phyloP scores from a whole-genome alignment of 768 basidiomycete species.

The Gloeopeniophorella convolvens region DNA sequence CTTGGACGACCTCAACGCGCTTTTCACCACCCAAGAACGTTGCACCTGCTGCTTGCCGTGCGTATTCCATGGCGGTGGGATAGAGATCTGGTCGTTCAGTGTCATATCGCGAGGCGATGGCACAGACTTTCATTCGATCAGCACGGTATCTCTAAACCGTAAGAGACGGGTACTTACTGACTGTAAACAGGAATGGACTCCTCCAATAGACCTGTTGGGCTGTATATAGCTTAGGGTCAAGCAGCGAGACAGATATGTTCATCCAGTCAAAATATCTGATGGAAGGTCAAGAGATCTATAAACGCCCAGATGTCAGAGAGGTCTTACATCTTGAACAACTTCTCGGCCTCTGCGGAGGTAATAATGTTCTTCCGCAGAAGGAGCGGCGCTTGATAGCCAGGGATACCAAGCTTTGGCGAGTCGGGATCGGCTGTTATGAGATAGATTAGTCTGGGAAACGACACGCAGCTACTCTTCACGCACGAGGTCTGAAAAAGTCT shows the following conservation, averaged over 20 bases:
- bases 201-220: constrained; percentile 76
- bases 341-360: constrained; percentile 19
- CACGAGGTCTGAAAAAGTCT: constrained; percentile 53
- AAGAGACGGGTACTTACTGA: constrained; percentile 49
- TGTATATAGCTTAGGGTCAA: constrained; percentile 82
- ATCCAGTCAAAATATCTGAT: constrained; percentile 53
- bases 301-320: background rate
- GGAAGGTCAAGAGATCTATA: constrained; percentile 1
- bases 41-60: constrained; percentile 68
- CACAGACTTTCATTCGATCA: constrained; percentile 54
- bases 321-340: constrained; percentile 20
- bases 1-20: constrained; percentile 79
- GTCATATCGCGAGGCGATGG: constrained; percentile 77
- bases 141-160: background rate
- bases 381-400: constrained; percentile 13
- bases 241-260: constrained; percentile 72
- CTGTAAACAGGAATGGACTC: constrained; percentile 89
- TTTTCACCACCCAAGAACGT: constrained; percentile 71
- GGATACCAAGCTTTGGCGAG: constrained; percentile 8
- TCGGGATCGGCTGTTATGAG: constrained; percentile 10
- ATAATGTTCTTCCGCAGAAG: constrained; percentile 20
- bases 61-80: constrained; percentile 60
- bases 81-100: constrained; percentile 67
- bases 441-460: background rate
- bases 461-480: background rate